Evolutionary conservation across 2,329 filamentous ascomycete genomes (phyloP).

Genomic region (Parascedosporium putredinis): DNA sequence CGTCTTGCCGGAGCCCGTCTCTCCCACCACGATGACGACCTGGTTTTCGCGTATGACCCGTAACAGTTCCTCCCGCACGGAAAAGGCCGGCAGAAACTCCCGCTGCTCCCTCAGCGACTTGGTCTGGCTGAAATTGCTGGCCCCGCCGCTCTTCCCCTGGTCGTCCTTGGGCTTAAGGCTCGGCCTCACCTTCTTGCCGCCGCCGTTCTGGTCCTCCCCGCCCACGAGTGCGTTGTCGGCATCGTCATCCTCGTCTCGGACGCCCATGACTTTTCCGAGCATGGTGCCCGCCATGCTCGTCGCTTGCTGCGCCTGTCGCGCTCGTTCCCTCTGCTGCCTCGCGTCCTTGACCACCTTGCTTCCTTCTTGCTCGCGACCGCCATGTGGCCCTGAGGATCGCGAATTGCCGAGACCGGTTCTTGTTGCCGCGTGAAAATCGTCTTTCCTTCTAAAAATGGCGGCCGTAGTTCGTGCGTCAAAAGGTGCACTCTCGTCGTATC

Average conservation of each 20-base stretch:
- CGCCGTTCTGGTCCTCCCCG: conserved; percentile 58
- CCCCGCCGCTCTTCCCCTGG: conserved; percentile 49
- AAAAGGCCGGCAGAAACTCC: conserved; percentile 90
- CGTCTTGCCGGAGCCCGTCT: conserved; percentile 95
- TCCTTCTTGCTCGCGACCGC: conserved; percentile 91
- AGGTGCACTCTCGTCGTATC: conserved; percentile 84
- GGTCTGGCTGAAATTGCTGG: conserved; percentile 86
- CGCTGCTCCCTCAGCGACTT: conserved; percentile 86
- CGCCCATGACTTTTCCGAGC: conserved; percentile 87
- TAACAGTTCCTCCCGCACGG: conserved; percentile 84
- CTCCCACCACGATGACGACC: conserved; percentile 90
- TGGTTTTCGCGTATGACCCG: conserved; percentile 93
- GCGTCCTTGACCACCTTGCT: conserved; percentile 87
- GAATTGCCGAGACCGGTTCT: conserved; percentile 85
- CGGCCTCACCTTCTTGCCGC: conserved; percentile 47
- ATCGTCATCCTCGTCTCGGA: conserved; percentile 80
- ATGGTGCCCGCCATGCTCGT: conserved; percentile 88
- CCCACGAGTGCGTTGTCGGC: conserved; percentile 80
- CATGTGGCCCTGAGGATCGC: conserved; percentile 96
- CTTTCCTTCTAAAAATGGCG: conserved; percentile 87
- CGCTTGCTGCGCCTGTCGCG: conserved; percentile 89
- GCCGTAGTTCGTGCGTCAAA: conserved; percentile 84
- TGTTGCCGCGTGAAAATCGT: conserved; percentile 96
- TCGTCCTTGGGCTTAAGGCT: conserved; percentile 5
- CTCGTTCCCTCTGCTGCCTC: conserved; percentile 82